These are phyloP conservation scores for Canariomyces notabilis DNA, from an alignment of 2,329 filamentous ascomycete genomes.

Conservation along the genomic window DNA sequence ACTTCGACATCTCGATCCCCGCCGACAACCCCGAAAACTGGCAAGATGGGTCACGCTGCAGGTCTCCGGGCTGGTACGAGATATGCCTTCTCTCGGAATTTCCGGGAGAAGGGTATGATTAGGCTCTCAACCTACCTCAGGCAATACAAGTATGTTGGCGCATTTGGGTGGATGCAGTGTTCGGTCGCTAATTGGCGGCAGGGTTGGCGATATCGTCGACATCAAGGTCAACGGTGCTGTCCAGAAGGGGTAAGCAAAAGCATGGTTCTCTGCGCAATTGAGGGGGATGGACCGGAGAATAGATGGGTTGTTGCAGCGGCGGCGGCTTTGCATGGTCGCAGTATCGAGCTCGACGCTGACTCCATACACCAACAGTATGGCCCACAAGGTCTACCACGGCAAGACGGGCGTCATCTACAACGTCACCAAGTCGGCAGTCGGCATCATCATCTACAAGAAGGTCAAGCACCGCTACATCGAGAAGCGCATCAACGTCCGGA, in stretches of 20 bases:
- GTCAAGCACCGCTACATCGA: constrained; percentile 99
- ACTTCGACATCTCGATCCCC: constrained; percentile 31
- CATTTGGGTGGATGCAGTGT: constrained; percentile 3
- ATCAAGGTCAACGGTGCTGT: constrained; percentile 98
- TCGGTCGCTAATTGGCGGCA: constrained; percentile 44
- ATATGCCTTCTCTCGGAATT: constrained; percentile 90
- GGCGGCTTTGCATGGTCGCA: background rate
- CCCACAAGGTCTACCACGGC: constrained; percentile 99
- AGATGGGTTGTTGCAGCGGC: background rate
- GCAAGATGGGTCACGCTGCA: constrained; percentile 79
- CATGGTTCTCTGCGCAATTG: constrained; percentile 20
- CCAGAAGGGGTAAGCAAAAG: constrained; percentile 80
- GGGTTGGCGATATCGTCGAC: constrained; percentile 97
- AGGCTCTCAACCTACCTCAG: constrained; percentile 88
- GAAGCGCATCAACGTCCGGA: constrained; percentile 98
- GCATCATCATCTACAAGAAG: constrained; percentile 99
- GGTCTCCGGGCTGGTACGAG: constrained; percentile 84
- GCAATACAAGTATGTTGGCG: constrained; percentile 70
- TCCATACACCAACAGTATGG: constrained; percentile 62
- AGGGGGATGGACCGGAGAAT: constrained; percentile 9
- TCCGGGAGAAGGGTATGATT: constrained; percentile 95
- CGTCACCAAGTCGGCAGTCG: constrained; percentile 95
- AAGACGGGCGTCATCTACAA: constrained; percentile 99
- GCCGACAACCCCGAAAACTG: constrained; percentile 37
- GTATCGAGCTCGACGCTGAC: constrained; percentile 25